A percentile compares a stretch with the other conserved stretches of the same genome.
Evolutionary conservation across 2,329 filamentous ascomycete species (phyloP).

Genomic region (Nectriaceae sp.): DNA sequence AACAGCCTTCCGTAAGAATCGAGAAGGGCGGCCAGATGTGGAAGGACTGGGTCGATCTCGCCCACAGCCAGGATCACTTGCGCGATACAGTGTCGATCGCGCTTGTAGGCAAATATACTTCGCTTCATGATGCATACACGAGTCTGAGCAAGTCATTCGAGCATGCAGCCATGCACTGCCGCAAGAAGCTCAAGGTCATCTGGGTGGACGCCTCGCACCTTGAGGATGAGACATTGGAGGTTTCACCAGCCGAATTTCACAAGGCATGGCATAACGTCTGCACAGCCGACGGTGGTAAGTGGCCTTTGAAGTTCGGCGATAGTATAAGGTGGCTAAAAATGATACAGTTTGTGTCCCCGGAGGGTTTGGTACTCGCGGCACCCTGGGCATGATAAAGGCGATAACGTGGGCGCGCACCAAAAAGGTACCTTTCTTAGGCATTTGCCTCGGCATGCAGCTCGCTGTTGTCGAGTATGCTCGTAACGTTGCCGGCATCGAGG

Average conservation of each 20-base stretch:
- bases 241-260: constrained; percentile 67
- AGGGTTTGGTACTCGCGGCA: constrained; percentile 81
- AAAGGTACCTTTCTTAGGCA: constrained; percentile 80
- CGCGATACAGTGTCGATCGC: constrained; percentile 74
- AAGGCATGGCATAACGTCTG: constrained; percentile 82
- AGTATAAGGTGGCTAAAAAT: neutral
- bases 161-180: constrained; percentile 86
- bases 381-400: constrained; percentile 85
- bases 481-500: constrained; percentile 66
- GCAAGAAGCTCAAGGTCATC: constrained; percentile 74
- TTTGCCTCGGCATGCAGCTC: constrained; percentile 91
- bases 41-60: neutral
- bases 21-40: neutral
- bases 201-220: constrained; percentile 87
- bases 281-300: constrained; percentile 62
- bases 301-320: constrained; percentile 18
- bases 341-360: constrained; percentile 58
- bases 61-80: constrained; percentile 45
- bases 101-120: constrained; percentile 86
- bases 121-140: neutral
- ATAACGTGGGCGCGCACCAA: constrained; percentile 86
- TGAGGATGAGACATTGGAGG: constrained; percentile 63
- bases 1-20: neutral
- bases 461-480: constrained; percentile 89
- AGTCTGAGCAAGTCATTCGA: constrained; percentile 73